phyloP scores from a whole-genome alignment of 768 basidiomycete species.

The Saitozyma podzolica region DNA sequence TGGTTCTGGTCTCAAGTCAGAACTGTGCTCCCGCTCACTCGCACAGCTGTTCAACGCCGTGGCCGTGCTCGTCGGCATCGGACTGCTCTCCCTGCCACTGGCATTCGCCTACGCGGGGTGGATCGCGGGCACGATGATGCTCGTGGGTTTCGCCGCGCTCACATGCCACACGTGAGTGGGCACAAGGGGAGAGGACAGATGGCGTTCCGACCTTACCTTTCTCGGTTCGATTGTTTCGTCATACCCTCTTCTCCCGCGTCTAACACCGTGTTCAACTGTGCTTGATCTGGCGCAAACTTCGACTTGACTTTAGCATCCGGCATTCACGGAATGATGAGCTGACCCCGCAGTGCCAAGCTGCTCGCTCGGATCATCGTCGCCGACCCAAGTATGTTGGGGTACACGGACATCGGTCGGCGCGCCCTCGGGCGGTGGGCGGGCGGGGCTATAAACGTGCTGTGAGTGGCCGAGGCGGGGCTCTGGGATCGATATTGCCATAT shows the following conservation, averaged over 20 bases:
- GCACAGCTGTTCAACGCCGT: conserved; percentile 81
- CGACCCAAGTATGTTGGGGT: conserved; percentile 72
- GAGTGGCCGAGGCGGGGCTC: conserved; percentile 6
- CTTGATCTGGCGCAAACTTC: too few relatives aligned
- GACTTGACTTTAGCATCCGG: too few relatives aligned
- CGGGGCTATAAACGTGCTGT: conserved; percentile 51
- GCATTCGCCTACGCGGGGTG: conserved; percentile 92
- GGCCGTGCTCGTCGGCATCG: conserved; percentile 81
- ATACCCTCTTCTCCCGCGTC: too few relatives aligned
- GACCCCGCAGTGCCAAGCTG: conserved; percentile 71
- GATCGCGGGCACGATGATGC: conserved; percentile 71
- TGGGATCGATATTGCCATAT: not conserved
- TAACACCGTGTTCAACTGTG: too few relatives aligned
- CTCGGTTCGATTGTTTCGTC: too few relatives aligned
- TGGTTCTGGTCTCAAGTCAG: too few relatives aligned
- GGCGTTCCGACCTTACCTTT: too few relatives aligned
- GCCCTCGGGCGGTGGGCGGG: conserved; percentile 78
- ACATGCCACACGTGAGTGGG: conserved; percentile 82
- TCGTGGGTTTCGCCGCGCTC: conserved; percentile 72
- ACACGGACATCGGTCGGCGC: conserved; percentile 83
- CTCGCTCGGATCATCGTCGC: conserved; percentile 72
- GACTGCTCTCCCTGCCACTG: conserved; percentile 83
- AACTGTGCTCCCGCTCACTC: not conserved
- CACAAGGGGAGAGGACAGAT: not conserved
- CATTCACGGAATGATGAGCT: conserved; percentile 1